Evolutionary conservation across 139 green algal genomes (phyloP).

Genomic region (Trebouxia sp.): DNA sequence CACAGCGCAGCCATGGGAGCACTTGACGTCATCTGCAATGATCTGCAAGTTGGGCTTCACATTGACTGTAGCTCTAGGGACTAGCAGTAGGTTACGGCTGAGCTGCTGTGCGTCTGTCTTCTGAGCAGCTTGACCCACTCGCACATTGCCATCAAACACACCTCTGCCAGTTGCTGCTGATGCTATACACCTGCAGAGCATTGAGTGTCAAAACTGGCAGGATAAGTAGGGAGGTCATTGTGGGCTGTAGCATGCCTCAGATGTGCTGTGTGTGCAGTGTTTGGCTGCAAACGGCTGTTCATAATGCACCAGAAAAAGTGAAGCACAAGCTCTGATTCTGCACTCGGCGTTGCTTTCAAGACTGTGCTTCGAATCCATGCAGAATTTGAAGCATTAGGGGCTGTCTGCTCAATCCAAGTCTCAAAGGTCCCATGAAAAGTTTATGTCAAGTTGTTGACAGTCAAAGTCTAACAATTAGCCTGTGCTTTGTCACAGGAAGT

Average conservation of each 20-base stretch:
- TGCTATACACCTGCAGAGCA: slow-evolving; percentile 80
- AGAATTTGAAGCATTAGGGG: no score
- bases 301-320: neutral
- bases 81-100: slow-evolving; percentile 93
- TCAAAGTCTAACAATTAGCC: no score
- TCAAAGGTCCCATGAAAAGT: no score
- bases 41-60: slow-evolving; percentile 99
- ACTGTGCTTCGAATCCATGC: no score
- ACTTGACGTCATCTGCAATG: slow-evolving; percentile 98
- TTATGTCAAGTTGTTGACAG: no score
- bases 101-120: slow-evolving; percentile 95
- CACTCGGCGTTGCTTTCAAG: no score
- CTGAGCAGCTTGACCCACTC: slow-evolving; percentile 91
- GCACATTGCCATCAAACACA: slow-evolving; percentile 97
- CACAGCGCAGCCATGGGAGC: slow-evolving; percentile 96
- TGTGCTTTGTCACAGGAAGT: no score
- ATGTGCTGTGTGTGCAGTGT: neutral
- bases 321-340: neutral
- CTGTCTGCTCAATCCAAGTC: no score
- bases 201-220: neutral
- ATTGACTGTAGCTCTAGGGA: slow-evolving; percentile 92
- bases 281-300: neutral
- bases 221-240: neutral
- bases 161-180: slow-evolving; percentile 64
- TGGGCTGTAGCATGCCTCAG: neutral